A percentile compares a stretch with the other conserved stretches of the same genome.
Conservation (phyloP, 2,329 filamentous ascomycete genomes). For the Penicillium sp. region DNA sequence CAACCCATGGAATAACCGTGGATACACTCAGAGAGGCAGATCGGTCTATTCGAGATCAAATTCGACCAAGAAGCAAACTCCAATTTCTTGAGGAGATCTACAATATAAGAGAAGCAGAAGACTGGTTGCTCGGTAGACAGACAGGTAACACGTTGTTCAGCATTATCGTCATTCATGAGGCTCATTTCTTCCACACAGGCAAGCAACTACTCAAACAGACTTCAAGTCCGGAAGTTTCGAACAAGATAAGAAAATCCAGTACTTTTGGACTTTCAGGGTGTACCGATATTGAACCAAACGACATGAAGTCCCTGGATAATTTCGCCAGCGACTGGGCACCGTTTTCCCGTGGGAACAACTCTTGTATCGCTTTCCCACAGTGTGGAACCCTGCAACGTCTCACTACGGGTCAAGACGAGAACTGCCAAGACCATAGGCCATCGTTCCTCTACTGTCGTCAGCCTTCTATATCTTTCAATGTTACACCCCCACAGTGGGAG, state of each 20-base stretch:
- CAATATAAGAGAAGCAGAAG: not conserved
- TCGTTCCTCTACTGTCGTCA: not conserved
- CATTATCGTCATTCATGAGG: not conserved
- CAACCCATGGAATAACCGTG: not conserved
- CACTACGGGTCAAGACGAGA: not conserved
- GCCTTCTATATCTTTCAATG: not conserved
- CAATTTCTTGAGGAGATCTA: not conserved
- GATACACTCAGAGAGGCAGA: not conserved
- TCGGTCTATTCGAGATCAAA: not conserved
- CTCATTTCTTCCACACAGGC: not conserved
- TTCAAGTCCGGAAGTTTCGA: not conserved
- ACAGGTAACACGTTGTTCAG: not conserved
- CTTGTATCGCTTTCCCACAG: not conserved
- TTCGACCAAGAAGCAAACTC: not conserved
- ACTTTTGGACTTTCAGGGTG: not conserved
- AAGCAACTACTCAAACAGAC: not conserved
- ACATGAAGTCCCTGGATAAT: not conserved
- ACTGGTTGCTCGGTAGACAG: not conserved
- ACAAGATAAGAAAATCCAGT: not conserved
- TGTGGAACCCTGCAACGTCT: not conserved
- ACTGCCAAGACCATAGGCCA: not conserved
- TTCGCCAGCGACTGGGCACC: not conserved
- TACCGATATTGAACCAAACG: not conserved
- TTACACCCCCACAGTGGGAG: not conserved
- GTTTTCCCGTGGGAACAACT: not conserved